Conservation (phyloP, 1,284 basidiomycete species). For the Sporisorium exsertum region DNA sequence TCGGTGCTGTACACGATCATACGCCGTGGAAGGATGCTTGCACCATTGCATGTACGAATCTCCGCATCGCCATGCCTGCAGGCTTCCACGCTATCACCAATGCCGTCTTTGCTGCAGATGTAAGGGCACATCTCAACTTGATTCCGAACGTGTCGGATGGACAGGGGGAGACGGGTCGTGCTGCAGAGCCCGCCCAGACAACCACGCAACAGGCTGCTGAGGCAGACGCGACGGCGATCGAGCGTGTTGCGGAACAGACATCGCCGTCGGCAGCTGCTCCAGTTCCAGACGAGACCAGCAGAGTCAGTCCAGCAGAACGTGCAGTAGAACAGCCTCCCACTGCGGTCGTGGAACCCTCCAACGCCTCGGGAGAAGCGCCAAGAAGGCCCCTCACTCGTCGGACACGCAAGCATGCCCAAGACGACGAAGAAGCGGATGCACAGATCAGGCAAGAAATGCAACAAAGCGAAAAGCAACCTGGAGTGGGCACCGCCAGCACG, state of each 20-base stretch:
- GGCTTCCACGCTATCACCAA: conserved; percentile 47
- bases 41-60: conserved; percentile 35
- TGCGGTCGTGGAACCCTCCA: not conserved
- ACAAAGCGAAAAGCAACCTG: not conserved
- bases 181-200: not conserved
- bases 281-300: not conserved
- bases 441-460: not conserved
- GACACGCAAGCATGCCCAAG: conserved; percentile 25
- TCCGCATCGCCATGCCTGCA: conserved; percentile 44
- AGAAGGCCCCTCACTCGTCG: conserved; percentile 45
- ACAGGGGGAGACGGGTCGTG: not conserved
- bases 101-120: conserved; percentile 39
- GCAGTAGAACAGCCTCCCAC: not conserved
- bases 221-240: conserved; percentile 8
- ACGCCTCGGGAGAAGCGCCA: conserved; percentile 8
- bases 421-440: not conserved
- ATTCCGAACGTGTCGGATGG: conserved; percentile 23
- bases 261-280: not conserved
- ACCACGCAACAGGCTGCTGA: not conserved
- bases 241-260: not conserved
- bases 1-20: conserved; percentile 23
- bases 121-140: conserved; percentile 33
- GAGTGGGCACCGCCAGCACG: not conserved
- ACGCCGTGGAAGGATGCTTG: conserved; percentile 37
- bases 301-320: not conserved